Evolutionary conservation across 768 basidiomycete species (phyloP).

Genomic region (Lentinula edodes): DNA sequence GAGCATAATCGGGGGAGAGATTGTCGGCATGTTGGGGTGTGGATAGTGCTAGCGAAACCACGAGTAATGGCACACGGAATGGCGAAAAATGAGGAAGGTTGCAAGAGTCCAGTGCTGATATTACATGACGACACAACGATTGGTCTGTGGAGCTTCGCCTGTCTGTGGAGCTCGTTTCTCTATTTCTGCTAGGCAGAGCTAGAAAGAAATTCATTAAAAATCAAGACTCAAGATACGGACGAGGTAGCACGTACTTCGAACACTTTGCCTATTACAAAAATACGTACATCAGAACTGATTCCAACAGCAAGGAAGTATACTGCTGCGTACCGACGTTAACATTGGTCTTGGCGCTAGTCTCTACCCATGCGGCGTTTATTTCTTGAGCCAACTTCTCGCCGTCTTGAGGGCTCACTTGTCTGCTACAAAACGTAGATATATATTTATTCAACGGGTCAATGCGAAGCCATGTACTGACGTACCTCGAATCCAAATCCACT

Average conservation of each 20-base stretch:
- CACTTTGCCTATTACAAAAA: constrained; percentile 53
- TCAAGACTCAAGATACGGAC: too few species aligned
- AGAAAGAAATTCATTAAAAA: not conserved
- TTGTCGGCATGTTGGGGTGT: not conserved
- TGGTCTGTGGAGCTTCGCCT: constrained; percentile 35
- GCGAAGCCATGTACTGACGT: constrained; percentile 16
- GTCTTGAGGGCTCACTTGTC: constrained; percentile 72
- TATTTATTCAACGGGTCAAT: not conserved
- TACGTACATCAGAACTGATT: constrained; percentile 1
- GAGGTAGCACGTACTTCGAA: constrained; percentile 44
- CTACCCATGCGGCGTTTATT: constrained; percentile 75
- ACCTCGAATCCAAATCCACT: constrained; percentile 76
- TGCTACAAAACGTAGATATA: constrained; percentile 25
- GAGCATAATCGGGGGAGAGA: constrained; percentile 9
- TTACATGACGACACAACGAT: constrained; percentile 54
- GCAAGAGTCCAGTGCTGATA: constrained; percentile 4
- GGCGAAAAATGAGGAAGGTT: not conserved
- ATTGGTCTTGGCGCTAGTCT: constrained; percentile 85
- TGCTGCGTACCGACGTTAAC: constrained; percentile 76
- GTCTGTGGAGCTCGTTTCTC: constrained; percentile 57
- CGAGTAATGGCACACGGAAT: constrained; percentile 7
- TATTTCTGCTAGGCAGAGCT: constrained; percentile 72
- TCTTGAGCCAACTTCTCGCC: constrained; percentile 69
- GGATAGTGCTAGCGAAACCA: constrained; percentile 8
- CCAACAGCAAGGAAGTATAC: not conserved